Base-by-base conservation (phyloP, 2,329 filamentous ascomycete genomes). In the Westerdykella ornata region DNA sequence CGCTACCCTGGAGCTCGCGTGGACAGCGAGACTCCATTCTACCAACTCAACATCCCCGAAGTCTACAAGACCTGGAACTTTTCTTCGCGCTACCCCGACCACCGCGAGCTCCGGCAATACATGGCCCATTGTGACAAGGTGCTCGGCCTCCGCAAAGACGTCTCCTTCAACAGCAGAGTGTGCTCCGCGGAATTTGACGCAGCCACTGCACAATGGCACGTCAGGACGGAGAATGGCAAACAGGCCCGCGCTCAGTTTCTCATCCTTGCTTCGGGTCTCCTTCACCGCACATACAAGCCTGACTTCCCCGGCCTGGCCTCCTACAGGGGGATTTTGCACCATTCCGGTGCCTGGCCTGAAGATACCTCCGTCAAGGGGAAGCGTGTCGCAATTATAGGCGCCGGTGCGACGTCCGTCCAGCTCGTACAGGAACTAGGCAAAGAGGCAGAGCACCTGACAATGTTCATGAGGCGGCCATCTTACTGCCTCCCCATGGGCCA, bases 201-300 rank as follows among this genome's bases (percentile, higher is more conserved):
- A 0, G 44, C 49, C 0, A 41, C 58, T 1, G 59, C 60, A 0
- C 49, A 54, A 20, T 79, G 74, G 76, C 62, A 56, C 0, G 52
- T 78, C 12, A 60, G 46, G 6, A 72, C 70, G 0, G 63, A 63
- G 7, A 65, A 66, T 20, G 73, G 72, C 3, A 48, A 58, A 71
- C 12, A 50, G 73, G 39, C 60, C 63, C 19, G 65, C 63, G 26
- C 69, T 64, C n/a, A 71, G 71, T n/a, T 70, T 69, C 34, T 60
- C 7, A 43, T 58, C 1, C 38, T 55, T 9, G 50, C 51, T 3
- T 51, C 52, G 1, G 55, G 57, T 0, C 31, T 53, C 16, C 34
- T 59, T 30, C 47, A 55, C 31, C 42, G 39, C 16, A 42, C 47
- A 5, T 45, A 56, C 37, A n/a, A 46, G 9, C 57, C 54, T 2